Conservation (phyloP, 495 filamentous ascomycete genomes). For the Penicillium tannophilum region DNA sequence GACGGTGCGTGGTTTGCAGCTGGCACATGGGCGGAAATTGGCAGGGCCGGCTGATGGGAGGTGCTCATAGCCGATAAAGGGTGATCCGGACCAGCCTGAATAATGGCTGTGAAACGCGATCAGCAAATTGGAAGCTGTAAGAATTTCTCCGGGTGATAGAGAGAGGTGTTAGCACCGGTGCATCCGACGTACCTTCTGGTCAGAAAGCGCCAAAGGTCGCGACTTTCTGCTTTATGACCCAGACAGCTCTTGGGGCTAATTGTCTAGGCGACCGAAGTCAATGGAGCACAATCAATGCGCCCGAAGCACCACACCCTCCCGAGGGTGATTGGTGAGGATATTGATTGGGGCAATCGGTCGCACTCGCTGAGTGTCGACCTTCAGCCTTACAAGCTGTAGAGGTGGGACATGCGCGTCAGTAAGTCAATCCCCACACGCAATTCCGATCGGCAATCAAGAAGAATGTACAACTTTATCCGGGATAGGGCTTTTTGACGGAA, state of each 20-base stretch:
- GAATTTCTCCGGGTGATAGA: not conserved
- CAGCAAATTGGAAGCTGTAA: slow-evolving; percentile 20
- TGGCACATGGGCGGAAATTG: slow-evolving; percentile 37
- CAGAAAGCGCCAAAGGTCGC: slow-evolving; percentile 14
- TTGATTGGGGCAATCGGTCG: slow-evolving; percentile 30
- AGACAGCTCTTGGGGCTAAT: not conserved
- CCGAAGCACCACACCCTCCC: slow-evolving; percentile 25
- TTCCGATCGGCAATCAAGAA: slow-evolving; percentile 26
- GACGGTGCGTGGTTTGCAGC: slow-evolving; percentile 31
- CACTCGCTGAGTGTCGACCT: slow-evolving; percentile 30
- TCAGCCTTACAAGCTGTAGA: slow-evolving; percentile 24
- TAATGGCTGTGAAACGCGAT: slow-evolving; percentile 31
- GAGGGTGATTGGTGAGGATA: slow-evolving; percentile 23
- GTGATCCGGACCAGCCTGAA: slow-evolving; percentile 35
- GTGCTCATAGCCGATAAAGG: slow-evolving; percentile 49
- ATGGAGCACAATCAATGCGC: slow-evolving; percentile 23
- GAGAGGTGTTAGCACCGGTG: slow-evolving; percentile 16
- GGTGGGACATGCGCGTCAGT: slow-evolving; percentile 18
- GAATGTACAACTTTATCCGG: slow-evolving; percentile 21
- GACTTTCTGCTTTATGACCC: not conserved
- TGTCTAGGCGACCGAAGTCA: not conserved
- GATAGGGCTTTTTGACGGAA: slow-evolving; percentile 45
- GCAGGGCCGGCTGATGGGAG: slow-evolving; percentile 38
- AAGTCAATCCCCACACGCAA: slow-evolving; percentile 10
- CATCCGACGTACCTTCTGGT: slow-evolving; percentile 27